Evolutionary conservation across 1,284 basidiomycete species (phyloP).

Genomic region (Inonotus hispidus): DNA sequence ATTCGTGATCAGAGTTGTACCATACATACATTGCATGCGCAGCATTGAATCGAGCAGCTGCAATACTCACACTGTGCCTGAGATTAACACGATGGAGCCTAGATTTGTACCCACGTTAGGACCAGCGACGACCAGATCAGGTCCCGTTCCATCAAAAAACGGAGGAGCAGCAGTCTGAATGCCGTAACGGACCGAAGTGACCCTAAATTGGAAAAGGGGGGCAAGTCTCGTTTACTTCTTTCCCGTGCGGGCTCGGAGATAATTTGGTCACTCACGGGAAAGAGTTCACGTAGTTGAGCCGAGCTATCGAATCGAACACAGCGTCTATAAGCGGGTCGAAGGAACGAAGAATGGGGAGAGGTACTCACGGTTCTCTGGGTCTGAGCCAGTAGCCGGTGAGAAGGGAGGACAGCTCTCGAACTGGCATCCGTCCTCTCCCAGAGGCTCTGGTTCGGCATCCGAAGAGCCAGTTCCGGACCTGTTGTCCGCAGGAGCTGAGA

Average conservation of each 20-base stretch:
- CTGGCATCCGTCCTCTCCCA: conserved; percentile 34
- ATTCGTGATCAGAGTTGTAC: neutral
- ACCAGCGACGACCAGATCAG: conserved; percentile 48
- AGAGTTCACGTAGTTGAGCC: conserved; percentile 20
- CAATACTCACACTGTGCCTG: conserved; percentile 48
- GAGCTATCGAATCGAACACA: conserved; percentile 5
- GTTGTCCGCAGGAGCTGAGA: conserved; percentile 40
- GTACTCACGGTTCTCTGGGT: conserved; percentile 38
- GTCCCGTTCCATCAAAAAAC: conserved; percentile 35
- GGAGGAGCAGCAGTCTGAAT: conserved; percentile 44
- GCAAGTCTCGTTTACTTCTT: neutral
- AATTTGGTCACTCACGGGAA: conserved; percentile 13
- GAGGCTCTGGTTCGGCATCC: conserved; percentile 26
- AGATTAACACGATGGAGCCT: conserved; percentile 30
- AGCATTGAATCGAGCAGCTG: neutral
- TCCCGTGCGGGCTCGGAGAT: neutral
- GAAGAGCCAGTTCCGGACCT: conserved; percentile 39
- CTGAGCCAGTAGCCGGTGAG: conserved; percentile 39
- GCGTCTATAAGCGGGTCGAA: neutral
- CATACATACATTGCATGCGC: neutral
- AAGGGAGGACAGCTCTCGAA: conserved; percentile 37
- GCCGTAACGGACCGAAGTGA: conserved; percentile 41
- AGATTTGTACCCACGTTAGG: conserved; percentile 45
- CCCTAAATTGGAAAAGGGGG: conserved; percentile 24
- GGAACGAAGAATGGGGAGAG: neutral